A percentile compares a stretch with the other conserved stretches of the same genome.
Conservation (phyloP, 1,284 basidiomycete species). For the Tylopilus sp. region DNA sequence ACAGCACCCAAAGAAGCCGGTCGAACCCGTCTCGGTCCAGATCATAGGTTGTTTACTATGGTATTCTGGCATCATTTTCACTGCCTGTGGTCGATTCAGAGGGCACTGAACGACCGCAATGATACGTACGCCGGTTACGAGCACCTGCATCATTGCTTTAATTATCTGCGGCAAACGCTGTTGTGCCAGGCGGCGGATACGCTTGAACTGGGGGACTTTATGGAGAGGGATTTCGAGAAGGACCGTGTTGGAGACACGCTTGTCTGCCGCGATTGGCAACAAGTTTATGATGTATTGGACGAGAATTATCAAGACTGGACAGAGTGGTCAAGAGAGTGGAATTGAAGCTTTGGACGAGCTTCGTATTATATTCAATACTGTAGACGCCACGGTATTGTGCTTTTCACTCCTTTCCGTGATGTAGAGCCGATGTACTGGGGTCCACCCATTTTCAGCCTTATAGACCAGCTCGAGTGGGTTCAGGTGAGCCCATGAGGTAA, state of each 20-base stretch:
- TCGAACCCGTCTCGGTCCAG: conserved; percentile 14
- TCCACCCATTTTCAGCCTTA: too few relatives aligned
- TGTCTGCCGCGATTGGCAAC: conserved; percentile 34
- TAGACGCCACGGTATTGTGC: too few relatives aligned
- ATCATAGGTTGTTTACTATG: conserved; percentile 10
- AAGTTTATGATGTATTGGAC: conserved; percentile 19
- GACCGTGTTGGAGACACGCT: conserved; percentile 25
- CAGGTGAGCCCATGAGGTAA: too few relatives aligned
- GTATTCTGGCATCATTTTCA: conserved; percentile 14
- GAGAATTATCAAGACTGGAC: conserved; percentile 14
- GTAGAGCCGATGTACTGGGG: too few relatives aligned
- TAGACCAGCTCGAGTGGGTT: too few relatives aligned
- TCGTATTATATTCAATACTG: neutral
- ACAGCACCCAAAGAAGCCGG: conserved; percentile 9
- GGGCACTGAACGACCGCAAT: conserved; percentile 8
- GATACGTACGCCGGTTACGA: conserved; percentile 11
- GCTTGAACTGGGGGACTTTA: conserved; percentile 34
- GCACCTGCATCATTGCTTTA: conserved; percentile 33
- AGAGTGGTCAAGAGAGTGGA: conserved; percentile 11
- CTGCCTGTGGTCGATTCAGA: conserved; percentile 17
- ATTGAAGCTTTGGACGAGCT: conserved; percentile 1
- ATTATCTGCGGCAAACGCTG: conserved; percentile 31
- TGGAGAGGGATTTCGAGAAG: conserved; percentile 18
- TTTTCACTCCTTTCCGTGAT: too few relatives aligned
- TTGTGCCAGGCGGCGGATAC: conserved; percentile 34